A percentile compares a stretch with the other conserved stretches of the same genome.
phyloP scores from a whole-genome alignment of 352 stramenopile species.

The Peronospora tabacina region DNA sequence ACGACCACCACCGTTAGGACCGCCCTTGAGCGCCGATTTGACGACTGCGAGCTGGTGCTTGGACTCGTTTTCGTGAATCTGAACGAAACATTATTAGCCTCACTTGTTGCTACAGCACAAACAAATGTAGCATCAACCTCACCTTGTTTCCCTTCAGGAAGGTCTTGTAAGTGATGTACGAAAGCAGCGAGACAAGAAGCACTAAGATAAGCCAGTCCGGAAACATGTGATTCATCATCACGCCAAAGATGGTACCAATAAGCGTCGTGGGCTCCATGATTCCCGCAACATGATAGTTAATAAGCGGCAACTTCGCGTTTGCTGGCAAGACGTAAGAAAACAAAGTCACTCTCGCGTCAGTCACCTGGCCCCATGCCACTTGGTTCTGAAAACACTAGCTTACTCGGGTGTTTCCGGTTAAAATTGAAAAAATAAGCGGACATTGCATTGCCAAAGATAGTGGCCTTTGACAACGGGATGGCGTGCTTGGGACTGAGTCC shows the following conservation, averaged over 20 bases:
- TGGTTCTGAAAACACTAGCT: constrained; percentile 8
- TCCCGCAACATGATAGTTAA: constrained; percentile 97
- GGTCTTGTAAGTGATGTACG: constrained; percentile 72
- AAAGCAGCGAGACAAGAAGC: constrained; percentile 66
- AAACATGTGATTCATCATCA: constrained; percentile 80
- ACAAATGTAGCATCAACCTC: background rate
- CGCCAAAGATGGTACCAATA: constrained; percentile 68
- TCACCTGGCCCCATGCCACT: background rate
- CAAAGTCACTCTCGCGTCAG: constrained; percentile 6
- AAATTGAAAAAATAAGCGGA: constrained; percentile 94
- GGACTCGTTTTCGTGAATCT: constrained; percentile 60
- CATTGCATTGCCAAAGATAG: constrained; percentile 93
- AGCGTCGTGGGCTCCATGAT: constrained; percentile 96
- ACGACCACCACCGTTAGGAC: constrained; percentile 33
- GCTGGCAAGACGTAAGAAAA: constrained; percentile 16
- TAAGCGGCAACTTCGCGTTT: constrained; percentile 86
- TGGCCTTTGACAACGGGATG: constrained; percentile 95
- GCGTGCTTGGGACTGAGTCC: constrained; percentile 90
- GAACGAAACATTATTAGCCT: background rate
- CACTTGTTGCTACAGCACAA: background rate
- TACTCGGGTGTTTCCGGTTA: constrained; percentile 87
- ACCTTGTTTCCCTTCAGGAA: constrained; percentile 61
- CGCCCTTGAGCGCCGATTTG: constrained; percentile 47
- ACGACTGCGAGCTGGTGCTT: constrained; percentile 33
- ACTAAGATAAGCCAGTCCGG: constrained; percentile 79